Percentiles rank a stretch among this genome's conserved stretches.
These are phyloP conservation scores for Lipomyces yamanashiensis DNA, from an alignment of 805 yeast genomes.

Conservation along the genomic window DNA sequence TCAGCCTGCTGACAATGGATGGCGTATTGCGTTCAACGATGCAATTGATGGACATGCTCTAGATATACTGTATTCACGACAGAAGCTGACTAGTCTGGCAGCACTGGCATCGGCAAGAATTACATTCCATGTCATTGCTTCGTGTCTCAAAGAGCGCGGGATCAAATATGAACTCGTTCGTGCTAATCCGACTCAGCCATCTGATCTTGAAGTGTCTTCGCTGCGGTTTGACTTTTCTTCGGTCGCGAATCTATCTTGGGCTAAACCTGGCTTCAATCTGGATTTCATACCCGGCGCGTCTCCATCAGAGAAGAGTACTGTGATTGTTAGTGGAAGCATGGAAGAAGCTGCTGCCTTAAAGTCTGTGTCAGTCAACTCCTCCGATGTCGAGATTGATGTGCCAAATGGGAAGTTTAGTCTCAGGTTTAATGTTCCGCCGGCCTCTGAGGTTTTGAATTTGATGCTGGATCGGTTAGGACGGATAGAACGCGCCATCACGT, in stretches of 20 bases:
- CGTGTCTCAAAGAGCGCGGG: slow-evolving; percentile 21
- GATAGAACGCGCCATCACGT: slow-evolving; percentile 43
- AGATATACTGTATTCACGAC: slow-evolving; percentile 26
- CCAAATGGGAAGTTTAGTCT: slow-evolving; percentile 31
- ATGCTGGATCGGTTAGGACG: slow-evolving; percentile 40
- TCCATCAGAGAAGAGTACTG: slow-evolving; percentile 15
- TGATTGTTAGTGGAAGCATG: slow-evolving; percentile 15
- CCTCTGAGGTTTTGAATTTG: slow-evolving; percentile 36
- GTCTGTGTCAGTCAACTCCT: slow-evolving; percentile 23
- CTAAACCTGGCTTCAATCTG: slow-evolving; percentile 30
- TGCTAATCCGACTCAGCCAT: not conserved
- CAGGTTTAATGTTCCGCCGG: slow-evolving; percentile 28
- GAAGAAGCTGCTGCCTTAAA: slow-evolving; percentile 22
- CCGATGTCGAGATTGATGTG: slow-evolving; percentile 31
- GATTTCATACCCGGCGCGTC: slow-evolving; percentile 18
- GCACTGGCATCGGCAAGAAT: slow-evolving; percentile 28
- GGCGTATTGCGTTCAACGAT: slow-evolving; percentile 32
- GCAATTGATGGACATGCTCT: slow-evolving; percentile 20
- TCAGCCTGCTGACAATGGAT: slow-evolving; percentile 33
- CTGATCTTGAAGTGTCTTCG: slow-evolving; percentile 18
- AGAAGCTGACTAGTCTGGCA: slow-evolving; percentile 20
- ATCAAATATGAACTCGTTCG: slow-evolving; percentile 20
- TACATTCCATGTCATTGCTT: slow-evolving; percentile 25
- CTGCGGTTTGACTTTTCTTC: slow-evolving; percentile 27
- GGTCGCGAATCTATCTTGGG: slow-evolving; percentile 31